Evolutionary conservation across 164 flowering plant genomes (phyloP).

Genomic region (Nymphaea thermarum): DNA sequence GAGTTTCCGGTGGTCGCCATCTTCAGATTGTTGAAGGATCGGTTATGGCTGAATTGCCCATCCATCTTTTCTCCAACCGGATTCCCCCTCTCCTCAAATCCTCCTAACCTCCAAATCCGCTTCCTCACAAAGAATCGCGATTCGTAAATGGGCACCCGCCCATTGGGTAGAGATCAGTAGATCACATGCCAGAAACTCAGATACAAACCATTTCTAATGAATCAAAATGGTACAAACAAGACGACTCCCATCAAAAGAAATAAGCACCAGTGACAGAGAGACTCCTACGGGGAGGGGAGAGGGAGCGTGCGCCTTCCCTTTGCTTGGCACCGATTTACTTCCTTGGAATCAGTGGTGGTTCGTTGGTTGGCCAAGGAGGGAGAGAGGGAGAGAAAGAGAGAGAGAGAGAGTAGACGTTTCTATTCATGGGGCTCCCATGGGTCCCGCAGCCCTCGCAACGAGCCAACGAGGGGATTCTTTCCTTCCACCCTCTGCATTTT

Average conservation of each 20-base stretch:
- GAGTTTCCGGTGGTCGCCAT: conserved; percentile 16
- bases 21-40: background rate
- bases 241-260: background rate
- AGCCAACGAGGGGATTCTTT: background rate
- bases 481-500: background rate
- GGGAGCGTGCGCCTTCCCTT: no score
- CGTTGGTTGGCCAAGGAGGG: background rate
- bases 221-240: background rate
- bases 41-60: background rate
- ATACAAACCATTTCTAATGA: background rate
- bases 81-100: background rate
- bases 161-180: no score
- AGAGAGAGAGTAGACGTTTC: background rate
- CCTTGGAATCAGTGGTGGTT: no score
- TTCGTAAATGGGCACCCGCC: no score
- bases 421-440: background rate
- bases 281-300: no score
- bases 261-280: no score
- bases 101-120: no score
- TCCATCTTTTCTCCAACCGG: background rate
- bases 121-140: no score
- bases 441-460: background rate
- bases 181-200: no score
- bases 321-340: no score
- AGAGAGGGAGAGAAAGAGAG: background rate